Evolutionary conservation across 108 stramenopile species (phyloP), one percentile per base, ranked within the genome.

Genomic region (Cylindrotheca closterium): DNA sequence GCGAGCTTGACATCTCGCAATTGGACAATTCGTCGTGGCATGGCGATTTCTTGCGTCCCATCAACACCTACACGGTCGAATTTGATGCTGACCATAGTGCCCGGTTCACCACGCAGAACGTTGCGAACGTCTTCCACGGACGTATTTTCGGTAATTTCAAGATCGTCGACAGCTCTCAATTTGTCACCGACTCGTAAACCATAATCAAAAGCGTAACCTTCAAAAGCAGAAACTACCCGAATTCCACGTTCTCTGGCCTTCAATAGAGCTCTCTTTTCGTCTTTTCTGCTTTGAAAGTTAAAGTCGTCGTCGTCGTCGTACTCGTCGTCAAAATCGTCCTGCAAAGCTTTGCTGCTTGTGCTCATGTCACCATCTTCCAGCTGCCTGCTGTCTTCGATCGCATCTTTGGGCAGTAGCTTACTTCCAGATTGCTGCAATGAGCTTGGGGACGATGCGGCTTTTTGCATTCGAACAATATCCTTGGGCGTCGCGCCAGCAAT

Each of bases 171-270:
- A 0, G 88, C 74, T 10, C 86, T 21, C 15, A 98, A 59, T 48
- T 68, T 77, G 61, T 98, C 97, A 1, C 95, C 94, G 18, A 76
- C 68, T 45, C 83, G 73, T 84, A 89, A 81, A 45, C 92, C 92
- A 21, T 87, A 87, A 52, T 94, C 88, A 74, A 81, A 89, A 4
- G 88, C 79, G 71, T 95, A 92, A 28, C 93, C 95, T 71, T 98
- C 97, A 74, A 96, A 96, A 8, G 97, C 95, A 25, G 76, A 78
- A 31, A 96, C 94, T 1, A 97, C 97, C 10, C 77, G 80, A 61
- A 95, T 83, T 18, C 93, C 92, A 48, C 79, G 75, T 42, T 68
- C 67, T 61, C 72, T 81, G 4, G 83, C 75, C 45, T 86, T 86
- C 45, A 58, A 64, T 19, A 70, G 47, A 5, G 67, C 77, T 30